Percentiles rank a stretch among this genome's conserved stretches.
These are phyloP conservation scores for Flaveria sonorensis DNA, from an alignment of 129 eudicot genomes.

Conservation along the genomic window DNA sequence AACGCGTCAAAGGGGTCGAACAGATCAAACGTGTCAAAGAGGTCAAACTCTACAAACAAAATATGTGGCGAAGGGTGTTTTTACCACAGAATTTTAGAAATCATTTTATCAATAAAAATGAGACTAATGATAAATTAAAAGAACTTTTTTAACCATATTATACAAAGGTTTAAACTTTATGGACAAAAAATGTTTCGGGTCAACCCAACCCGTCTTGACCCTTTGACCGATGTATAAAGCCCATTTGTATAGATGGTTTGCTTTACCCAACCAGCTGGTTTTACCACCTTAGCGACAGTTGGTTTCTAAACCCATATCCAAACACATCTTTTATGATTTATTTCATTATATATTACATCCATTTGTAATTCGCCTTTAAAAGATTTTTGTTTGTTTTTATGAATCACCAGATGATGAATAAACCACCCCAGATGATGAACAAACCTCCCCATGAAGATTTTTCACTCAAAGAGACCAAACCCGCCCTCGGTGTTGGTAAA, in stretches of 20 bases:
- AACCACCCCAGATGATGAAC: slow-evolving; percentile 34
- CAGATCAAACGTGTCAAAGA: too few species aligned
- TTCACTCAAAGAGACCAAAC: slow-evolving; percentile 39
- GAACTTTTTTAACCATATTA: not conserved
- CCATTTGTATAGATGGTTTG: not conserved
- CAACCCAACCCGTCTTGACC: not conserved
- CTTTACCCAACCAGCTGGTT: not conserved
- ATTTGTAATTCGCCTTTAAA: not conserved
- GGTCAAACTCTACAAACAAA: not conserved
- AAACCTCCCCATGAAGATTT: slow-evolving; percentile 38
- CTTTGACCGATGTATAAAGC: not conserved
- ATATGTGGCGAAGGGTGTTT: too few species aligned
- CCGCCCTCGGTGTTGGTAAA: slow-evolving; percentile 17
- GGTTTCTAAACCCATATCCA: not conserved
- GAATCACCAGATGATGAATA: slow-evolving; percentile 20
- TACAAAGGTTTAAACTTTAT: not conserved
- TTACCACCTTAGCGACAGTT: not conserved
- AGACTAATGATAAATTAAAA: not conserved
- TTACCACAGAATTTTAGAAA: too few species aligned
- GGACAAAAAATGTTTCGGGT: not conserved
- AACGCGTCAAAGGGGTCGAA: too few species aligned
- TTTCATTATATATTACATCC: not conserved
- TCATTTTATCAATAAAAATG: too few species aligned
- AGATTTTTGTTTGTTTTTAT: not conserved
- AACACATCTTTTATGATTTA: not conserved